Base-by-base conservation (phyloP, 768 basidiomycete species). In the Omphalotus guepiniiformis region DNA sequence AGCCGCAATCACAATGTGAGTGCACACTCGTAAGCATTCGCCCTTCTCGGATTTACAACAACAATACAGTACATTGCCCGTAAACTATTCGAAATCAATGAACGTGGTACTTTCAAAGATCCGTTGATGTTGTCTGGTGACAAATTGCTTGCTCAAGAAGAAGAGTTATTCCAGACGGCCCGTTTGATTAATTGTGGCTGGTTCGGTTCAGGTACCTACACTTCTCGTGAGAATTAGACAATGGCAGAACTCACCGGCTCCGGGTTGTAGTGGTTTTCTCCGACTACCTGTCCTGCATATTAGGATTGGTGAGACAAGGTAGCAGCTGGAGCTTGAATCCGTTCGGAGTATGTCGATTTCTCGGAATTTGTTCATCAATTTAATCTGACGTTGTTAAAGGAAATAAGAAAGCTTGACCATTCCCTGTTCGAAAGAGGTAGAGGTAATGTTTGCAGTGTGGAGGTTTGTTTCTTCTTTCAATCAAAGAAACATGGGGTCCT, bases 1-100 rank as follows among this genome's bases (percentile, higher is more conserved):
- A 88, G 74, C 58, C 76, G 90, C n/a, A 93, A 93, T 52, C 90
- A 93, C 58, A 93, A 89, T 57, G 89, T 90, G 53, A 52, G 83
- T 64, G 11, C 15, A 3, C 26, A 34, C 41, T 44, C 2, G 36
- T 43, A 6, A n/a, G n/a, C n/a, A n/a, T n/a, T 44, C 36, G 23
- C n/a, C 15, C 4, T 9, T 37, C 16, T n/a, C 13, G 42, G 19
- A 3, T 6, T 29, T 48, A 4, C 22, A 30, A 12, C n/a, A n/a
- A 11, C 36, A 16, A 8, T 37, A 34, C 51, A 93, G 88, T 89
- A 86, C 62, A 90, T 92, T 44, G 88, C 86, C 8, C 71, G 71
- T 47, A 88, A 83, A 55, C 67, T 93, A 2, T 70, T 87, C 44
- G 83, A 89, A 58, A 83, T 93, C 53, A 93, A 93, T 56, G 90